Evolutionary conservation across 306 rosid species (phyloP).

Genomic region (Cicer chorassanicum): DNA sequence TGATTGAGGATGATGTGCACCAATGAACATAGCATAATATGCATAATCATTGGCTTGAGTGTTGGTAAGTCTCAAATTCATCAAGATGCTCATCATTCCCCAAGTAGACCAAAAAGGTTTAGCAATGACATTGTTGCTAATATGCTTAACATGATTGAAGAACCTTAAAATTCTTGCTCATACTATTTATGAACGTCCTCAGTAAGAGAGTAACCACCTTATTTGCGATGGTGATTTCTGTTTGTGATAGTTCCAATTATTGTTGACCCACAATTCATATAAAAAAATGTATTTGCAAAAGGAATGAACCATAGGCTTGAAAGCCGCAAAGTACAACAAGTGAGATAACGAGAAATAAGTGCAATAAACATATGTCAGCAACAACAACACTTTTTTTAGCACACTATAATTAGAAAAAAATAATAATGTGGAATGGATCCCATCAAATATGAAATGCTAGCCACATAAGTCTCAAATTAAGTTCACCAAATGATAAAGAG

Average conservation of each 20-base stretch:
- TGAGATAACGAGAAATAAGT: not conserved
- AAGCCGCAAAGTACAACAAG: constrained; percentile 48
- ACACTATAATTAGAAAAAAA: not conserved
- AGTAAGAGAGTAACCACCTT: constrained; percentile 42
- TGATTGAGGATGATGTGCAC: constrained; percentile 47
- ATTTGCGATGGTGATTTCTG: constrained; percentile 53
- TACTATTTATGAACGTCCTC: too few species aligned
- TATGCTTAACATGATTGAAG: constrained; percentile 49
- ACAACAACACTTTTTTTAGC: not conserved
- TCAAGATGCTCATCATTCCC: constrained; percentile 49
- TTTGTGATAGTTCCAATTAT: constrained; percentile 58
- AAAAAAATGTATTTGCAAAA: constrained; percentile 41
- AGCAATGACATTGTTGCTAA: constrained; percentile 63
- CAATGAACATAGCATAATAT: constrained; percentile 37
- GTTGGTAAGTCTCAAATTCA: constrained; percentile 9
- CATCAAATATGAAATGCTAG: not conserved
- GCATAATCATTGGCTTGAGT: constrained; percentile 36
- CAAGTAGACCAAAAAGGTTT: constrained; percentile 51
- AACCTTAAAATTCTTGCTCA: constrained; percentile 19
- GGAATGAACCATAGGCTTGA: constrained; percentile 40
- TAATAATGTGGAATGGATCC: not conserved
- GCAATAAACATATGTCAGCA: not conserved
- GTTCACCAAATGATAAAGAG: not conserved
- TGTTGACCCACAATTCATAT: constrained; percentile 45
- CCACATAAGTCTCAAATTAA: not conserved